phyloP scores from a whole-genome alignment of 768 basidiomycete genomes.

The Boletellus emodensis region DNA sequence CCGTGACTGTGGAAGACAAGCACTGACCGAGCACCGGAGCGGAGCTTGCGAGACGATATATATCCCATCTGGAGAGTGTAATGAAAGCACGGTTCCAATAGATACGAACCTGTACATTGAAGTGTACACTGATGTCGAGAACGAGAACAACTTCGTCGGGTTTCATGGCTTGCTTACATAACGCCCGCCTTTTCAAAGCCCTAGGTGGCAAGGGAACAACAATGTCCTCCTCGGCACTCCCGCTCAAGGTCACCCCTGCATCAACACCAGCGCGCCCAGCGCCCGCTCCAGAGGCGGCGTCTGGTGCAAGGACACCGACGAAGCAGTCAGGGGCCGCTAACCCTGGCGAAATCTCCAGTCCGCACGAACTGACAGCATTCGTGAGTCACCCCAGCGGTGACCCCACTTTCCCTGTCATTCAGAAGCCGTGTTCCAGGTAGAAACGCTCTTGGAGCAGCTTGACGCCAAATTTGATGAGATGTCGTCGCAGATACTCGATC shows the following conservation, averaged over 20 bases:
- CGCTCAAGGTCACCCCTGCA: slow-evolving; percentile 58
- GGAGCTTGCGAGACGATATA: not conserved
- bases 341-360: slow-evolving; percentile 76
- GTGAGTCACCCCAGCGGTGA: slow-evolving; percentile 46
- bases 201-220: slow-evolving; percentile 2
- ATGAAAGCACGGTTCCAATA: not conserved
- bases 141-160: slow-evolving; percentile 7
- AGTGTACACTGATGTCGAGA: too few species aligned
- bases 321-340: slow-evolving; percentile 37
- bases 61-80: slow-evolving; percentile 1
- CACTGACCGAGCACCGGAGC: not conserved
- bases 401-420: not conserved
- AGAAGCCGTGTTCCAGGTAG: slow-evolving; percentile 53
- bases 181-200: not conserved
- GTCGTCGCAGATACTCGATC: slow-evolving; percentile 83
- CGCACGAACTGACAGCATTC: slow-evolving; percentile 92
- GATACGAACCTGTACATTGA: not conserved
- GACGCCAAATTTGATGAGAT: slow-evolving; percentile 90
- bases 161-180: slow-evolving; percentile 14
- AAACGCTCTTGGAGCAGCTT: slow-evolving; percentile 82
- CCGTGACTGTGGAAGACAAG: not conserved
- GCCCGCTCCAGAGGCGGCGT: slow-evolving; percentile 18
- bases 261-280: slow-evolving; percentile 47
- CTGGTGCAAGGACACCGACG: slow-evolving; percentile 41
- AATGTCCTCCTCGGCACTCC: slow-evolving; percentile 55